These are phyloP conservation scores for Thamnidium elegans DNA, from an alignment of 192 early-diverging fungal genomes.

Conservation along the genomic window DNA sequence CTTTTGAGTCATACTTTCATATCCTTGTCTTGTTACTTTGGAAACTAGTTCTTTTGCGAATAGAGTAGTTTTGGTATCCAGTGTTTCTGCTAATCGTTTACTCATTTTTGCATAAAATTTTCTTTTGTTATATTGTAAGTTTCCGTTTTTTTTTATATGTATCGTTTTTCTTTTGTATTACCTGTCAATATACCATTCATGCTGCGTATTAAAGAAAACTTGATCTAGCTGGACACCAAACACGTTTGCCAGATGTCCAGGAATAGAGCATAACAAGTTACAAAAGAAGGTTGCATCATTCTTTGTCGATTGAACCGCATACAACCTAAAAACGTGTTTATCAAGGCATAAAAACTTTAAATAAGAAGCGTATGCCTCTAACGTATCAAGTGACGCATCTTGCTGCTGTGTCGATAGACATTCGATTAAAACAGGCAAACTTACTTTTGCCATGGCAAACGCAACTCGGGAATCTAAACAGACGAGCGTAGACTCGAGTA, in stretches of 20 bases:
- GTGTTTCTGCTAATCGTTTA: background rate
- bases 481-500: background rate
- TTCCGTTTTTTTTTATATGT: background rate
- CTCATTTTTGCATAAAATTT: constrained; percentile 10
- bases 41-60: constrained; percentile 7
- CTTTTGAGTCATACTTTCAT: constrained; percentile 8
- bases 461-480: background rate
- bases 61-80: background rate
- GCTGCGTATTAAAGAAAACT: background rate
- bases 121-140: background rate
- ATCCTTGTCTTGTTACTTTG: constrained; percentile 18
- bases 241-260: constrained; percentile 8
- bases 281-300: constrained; percentile 6
- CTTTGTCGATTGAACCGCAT: background rate
- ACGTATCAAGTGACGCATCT: constrained; percentile 1
- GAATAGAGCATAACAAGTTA: constrained; percentile 10
- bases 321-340: background rate
- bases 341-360: background rate
- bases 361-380: constrained; percentile 7
- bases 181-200: constrained; percentile 22
- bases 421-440: constrained; percentile 9
- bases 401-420: constrained; percentile 11
- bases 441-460: constrained; percentile 5
- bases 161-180: background rate
- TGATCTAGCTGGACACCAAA: constrained; percentile 5